Evolutionary conservation across 352 stramenopile genomes (phyloP).

Genomic region (Phytophthora lateralis): DNA sequence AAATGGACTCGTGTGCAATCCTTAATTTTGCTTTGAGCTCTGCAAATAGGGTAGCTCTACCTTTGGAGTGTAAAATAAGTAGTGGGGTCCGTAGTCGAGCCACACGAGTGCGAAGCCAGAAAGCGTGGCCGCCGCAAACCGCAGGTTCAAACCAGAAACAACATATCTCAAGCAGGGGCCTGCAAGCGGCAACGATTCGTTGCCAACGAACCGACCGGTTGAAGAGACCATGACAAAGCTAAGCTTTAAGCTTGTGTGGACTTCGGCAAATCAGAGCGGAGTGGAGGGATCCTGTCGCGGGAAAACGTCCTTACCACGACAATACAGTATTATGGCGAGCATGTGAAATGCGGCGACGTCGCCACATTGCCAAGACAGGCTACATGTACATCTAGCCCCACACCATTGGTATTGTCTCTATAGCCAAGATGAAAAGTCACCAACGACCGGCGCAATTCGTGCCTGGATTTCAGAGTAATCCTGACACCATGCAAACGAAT

Average conservation of each 20-base stretch:
- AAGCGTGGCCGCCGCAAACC: too few relatives aligned
- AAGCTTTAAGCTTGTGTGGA: too few relatives aligned
- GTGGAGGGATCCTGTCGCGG: conserved; percentile 24
- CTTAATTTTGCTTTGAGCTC: not conserved
- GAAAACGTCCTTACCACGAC: conserved; percentile 18
- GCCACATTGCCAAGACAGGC: conserved; percentile 19
- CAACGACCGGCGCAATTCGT: too few relatives aligned
- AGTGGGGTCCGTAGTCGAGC: not conserved
- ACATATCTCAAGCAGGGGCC: too few relatives aligned
- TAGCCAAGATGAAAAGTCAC: conserved; percentile 1
- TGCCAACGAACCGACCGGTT: not conserved
- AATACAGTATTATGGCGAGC: not conserved
- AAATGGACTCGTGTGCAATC: not conserved
- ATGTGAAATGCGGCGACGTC: conserved; percentile 8
- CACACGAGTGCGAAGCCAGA: not conserved
- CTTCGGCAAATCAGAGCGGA: conserved; percentile 12
- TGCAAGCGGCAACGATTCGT: too few relatives aligned
- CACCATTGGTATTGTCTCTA: too few relatives aligned
- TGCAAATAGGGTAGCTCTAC: too few relatives aligned
- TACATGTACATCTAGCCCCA: too few relatives aligned
- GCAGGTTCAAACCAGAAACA: too few relatives aligned
- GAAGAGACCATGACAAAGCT: not conserved
- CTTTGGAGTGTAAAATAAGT: not conserved
- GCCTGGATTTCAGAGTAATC: conserved; percentile 1
- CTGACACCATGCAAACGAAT: not conserved